Evolutionary conservation across 1,139 yeast species (phyloP).

Genomic region (Candida sanyaensis): DNA sequence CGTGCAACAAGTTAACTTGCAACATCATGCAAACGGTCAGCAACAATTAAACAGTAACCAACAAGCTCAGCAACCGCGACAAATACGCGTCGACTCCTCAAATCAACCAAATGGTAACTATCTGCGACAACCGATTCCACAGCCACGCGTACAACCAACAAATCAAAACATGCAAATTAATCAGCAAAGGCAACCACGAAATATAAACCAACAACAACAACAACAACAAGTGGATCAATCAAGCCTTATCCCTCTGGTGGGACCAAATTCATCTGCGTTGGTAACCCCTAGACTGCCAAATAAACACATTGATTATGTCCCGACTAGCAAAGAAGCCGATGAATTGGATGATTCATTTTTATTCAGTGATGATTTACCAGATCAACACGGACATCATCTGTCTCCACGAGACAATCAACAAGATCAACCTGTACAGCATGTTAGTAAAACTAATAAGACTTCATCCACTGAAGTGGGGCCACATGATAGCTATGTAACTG

Average conservation of each 20-base stretch:
- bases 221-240: slow-evolving; percentile 1
- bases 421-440: slow-evolving; percentile 5
- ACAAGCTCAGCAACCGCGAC: neutral
- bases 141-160: neutral
- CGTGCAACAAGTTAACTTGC: neutral
- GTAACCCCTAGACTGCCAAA: slow-evolving; percentile 15
- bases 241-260: slow-evolving; percentile 5
- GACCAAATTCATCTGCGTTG: slow-evolving; percentile 12
- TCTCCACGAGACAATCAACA: slow-evolving; percentile 1
- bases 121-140: neutral
- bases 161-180: neutral
- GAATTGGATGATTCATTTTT: slow-evolving; percentile 65
- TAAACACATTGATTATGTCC: slow-evolving; percentile 23
- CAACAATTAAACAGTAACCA: neutral
- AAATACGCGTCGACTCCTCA: neutral
- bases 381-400: slow-evolving; percentile 9
- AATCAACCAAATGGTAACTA: neutral
- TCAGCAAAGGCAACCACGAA: neutral
- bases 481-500: slow-evolving; percentile 10
- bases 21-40: neutral
- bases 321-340: slow-evolving; percentile 19
- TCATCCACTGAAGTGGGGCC: neutral
- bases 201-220: slow-evolving; percentile 2
- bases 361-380: slow-evolving; percentile 62
- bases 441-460: too few species aligned